Evolutionary conservation across 176 grass and related monocot genomes (phyloP).

Genomic region (Ananas comosus): DNA sequence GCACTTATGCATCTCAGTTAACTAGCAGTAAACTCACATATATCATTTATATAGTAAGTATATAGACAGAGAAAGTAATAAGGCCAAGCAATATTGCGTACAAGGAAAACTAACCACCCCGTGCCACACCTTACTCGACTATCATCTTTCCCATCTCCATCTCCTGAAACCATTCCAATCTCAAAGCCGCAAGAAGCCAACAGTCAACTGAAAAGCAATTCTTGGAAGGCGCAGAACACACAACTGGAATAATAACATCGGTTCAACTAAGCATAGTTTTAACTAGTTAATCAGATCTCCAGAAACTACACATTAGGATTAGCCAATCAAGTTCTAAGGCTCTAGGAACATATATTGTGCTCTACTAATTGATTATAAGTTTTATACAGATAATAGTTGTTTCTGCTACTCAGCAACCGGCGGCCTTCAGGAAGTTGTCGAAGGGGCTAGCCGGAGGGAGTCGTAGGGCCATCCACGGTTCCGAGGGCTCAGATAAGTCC

Average conservation of each 20-base stretch:
- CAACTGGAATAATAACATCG: not conserved
- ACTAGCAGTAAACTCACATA: too few species aligned
- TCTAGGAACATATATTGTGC: not conserved
- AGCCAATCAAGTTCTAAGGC: not conserved
- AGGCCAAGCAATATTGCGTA: not conserved
- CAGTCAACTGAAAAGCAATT: too few species aligned
- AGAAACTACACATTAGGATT: not conserved
- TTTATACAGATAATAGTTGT: constrained; percentile 24
- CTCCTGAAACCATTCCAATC: not conserved
- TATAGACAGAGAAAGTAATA: too few species aligned
- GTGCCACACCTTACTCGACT: not conserved
- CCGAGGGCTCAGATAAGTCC: constrained; percentile 11
- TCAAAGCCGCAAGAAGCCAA: not conserved
- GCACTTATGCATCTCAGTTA: too few species aligned
- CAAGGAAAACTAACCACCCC: not conserved
- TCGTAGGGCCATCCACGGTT: constrained; percentile 47
- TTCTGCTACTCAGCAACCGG: constrained; percentile 39
- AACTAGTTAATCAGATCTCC: not conserved
- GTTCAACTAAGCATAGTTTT: not conserved
- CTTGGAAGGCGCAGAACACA: too few species aligned
- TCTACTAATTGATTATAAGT: not conserved
- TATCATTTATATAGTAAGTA: too few species aligned
- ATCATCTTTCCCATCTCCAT: not conserved
- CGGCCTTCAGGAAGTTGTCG: constrained; percentile 91
- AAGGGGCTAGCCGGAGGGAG: constrained; percentile 87